phyloP scores from a whole-genome alignment of 257 asterid species.

The Ocimum tenuiflorum region DNA sequence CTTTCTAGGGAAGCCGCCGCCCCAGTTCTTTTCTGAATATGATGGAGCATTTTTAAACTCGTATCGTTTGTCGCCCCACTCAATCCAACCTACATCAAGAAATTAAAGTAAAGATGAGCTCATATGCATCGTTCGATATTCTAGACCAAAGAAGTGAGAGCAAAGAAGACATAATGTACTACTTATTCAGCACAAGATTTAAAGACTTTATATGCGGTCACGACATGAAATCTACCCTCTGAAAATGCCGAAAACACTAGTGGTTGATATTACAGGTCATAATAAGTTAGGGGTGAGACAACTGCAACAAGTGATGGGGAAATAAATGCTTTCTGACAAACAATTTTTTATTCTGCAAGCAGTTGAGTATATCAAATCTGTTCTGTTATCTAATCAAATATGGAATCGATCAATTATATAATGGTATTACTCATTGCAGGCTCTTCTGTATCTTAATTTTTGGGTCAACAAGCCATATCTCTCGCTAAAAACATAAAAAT shows the following conservation, averaged over 20 bases:
- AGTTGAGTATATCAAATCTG: too few species aligned
- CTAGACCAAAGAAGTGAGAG: background rate
- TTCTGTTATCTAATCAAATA: too few species aligned
- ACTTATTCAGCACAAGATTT: too few species aligned
- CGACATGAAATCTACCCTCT: too few species aligned
- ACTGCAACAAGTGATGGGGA: background rate
- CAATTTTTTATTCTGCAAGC: too few species aligned
- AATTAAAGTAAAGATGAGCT: constrained; percentile 11
- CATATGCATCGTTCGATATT: background rate
- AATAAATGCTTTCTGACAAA: too few species aligned
- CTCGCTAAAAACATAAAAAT: too few species aligned
- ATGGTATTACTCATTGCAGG: too few species aligned
- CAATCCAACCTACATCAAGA: constrained; percentile 83
- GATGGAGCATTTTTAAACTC: constrained; percentile 95
- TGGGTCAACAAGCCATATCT: too few species aligned
- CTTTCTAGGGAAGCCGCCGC: constrained; percentile 87
- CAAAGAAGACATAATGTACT: background rate
- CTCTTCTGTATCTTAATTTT: too few species aligned
- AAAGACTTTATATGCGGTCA: too few species aligned
- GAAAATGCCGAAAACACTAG: background rate
- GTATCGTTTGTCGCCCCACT: constrained; percentile 81
- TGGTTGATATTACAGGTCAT: background rate
- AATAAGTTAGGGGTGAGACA: background rate
- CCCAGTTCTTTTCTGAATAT: constrained; percentile 96
- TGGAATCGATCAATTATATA: too few species aligned